A percentile compares a stretch with the other conserved stretches of the same genome.
Conservation (phyloP, 768 basidiomycete genomes). For the Kwoniella pini region DNA sequence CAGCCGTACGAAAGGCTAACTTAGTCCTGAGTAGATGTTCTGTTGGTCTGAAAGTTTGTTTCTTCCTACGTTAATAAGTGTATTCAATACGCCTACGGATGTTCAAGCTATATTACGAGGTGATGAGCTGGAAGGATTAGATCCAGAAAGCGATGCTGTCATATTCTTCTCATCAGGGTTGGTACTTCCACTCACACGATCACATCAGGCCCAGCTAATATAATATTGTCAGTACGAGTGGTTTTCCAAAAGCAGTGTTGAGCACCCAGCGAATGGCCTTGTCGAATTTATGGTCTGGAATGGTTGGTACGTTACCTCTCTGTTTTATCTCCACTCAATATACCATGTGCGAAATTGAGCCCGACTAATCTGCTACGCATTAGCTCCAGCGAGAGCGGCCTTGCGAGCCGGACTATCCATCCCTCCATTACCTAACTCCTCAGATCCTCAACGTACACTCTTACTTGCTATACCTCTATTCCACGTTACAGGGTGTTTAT, state of each 20-base stretch:
- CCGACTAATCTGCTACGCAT: no score
- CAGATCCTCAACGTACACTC: conserved; percentile 38
- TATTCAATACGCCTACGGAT: conserved; percentile 14
- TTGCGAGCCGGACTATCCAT: conserved; percentile 37
- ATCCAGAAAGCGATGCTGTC: conserved; percentile 44
- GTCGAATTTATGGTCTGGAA: conserved; percentile 44
- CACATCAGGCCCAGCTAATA: no score
- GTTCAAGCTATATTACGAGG: background rate
- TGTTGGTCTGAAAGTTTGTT: conserved; percentile 15
- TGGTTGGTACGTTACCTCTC: conserved; percentile 40
- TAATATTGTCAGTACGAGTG: conserved; percentile 34
- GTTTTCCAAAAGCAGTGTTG: conserved; percentile 44
- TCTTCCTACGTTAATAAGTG: background rate
- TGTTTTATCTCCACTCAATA: no score
- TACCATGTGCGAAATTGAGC: no score
- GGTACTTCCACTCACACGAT: no score
- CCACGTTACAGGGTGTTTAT: conserved; percentile 50
- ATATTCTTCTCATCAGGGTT: conserved; percentile 51
- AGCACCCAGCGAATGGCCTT: conserved; percentile 49
- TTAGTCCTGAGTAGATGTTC: conserved; percentile 11
- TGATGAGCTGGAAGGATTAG: conserved; percentile 19
- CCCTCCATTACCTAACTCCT: conserved; percentile 31
- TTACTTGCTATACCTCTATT: conserved; percentile 48
- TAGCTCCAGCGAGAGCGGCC: conserved; percentile 46
- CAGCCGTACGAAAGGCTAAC: no score